Base-by-base conservation (phyloP, 75 land plant species). In the Isoetes taiwanensis region DNA sequence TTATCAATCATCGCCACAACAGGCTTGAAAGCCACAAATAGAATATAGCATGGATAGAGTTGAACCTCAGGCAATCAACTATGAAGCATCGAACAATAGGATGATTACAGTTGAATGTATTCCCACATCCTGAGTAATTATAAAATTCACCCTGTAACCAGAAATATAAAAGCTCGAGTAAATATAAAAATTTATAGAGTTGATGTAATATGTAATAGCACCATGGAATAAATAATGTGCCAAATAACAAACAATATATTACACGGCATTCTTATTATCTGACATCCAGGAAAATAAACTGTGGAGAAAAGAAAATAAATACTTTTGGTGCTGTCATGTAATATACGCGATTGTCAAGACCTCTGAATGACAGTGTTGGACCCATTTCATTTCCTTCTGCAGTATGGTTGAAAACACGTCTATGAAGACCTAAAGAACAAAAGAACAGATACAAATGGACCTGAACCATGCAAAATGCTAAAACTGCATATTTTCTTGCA, bases 311-410 rank as follows among this genome's bases (percentile, higher is more conserved):
- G 52, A 16, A 20, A 48, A 48, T 48, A 9, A 28, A 32, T 63
- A 84, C 96, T 83, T 72, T 90, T 2, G 93, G 93, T 32, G 93
- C 96, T 58, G 80, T 75, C 93, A 90, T 83, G 67, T 90, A 90
- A 69, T 80, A 90, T 29, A 80, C 84, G 64, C 79, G 69, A 42
- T 90, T 90, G 59, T 86, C 96, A 48, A 86, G 42, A 31, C 96
- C 96, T 62, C 96, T 74, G 56, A 90, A 90, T 19, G 96, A 90
- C 26, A 90, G 54, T 34, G 65, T 80, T 29, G 96, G 96, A 52
- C 96, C 97, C 35, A 80, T 86, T 59, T 90, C 94, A 76, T 90
- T 90, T 48, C 97, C 97, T 72, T 90, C 97, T 32, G 94, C 94
- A 35, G 97, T 90, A 58, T 90, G 97, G 59, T 90, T 90, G 65